A percentile compares a stretch with the other conserved stretches of the same genome.
Evolutionary conservation across 164 flowering plant genomes (phyloP).

Genomic region (Annona squamosa): DNA sequence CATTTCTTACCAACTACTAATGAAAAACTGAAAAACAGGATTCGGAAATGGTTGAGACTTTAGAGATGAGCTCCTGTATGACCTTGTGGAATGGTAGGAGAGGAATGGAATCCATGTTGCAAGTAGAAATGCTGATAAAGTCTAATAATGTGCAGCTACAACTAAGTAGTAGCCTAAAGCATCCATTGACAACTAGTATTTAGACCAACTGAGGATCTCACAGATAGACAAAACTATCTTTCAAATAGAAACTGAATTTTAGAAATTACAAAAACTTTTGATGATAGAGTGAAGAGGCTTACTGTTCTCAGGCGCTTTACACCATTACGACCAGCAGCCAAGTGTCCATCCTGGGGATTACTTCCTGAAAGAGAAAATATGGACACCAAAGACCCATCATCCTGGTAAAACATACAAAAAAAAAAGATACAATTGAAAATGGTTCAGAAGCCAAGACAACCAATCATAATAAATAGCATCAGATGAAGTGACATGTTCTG

Average conservation of each 20-base stretch:
- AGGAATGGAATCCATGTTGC: not conserved
- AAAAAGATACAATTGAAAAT: not conserved
- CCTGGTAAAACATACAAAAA: conserved; percentile 38
- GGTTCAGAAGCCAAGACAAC: not conserved
- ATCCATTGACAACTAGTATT: no score
- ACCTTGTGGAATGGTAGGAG: not conserved
- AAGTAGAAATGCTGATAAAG: not conserved
- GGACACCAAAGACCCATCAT: conserved; percentile 88
- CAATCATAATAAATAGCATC: not conserved
- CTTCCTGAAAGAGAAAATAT: conserved; percentile 85
- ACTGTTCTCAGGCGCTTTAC: conserved; percentile 99
- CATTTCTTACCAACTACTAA: no score
- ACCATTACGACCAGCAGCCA: conserved; percentile 97
- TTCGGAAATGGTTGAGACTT: not conserved
- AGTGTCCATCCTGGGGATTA: conserved; percentile 86
- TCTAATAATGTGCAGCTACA: no score
- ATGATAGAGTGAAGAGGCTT: conserved; percentile 17
- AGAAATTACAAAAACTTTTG: not conserved
- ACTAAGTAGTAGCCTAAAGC: no score
- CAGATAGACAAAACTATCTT: no score
- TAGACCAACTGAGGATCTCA: no score
- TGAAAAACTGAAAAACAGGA: not conserved
- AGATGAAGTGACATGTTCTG: not conserved
- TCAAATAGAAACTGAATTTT: not conserved
- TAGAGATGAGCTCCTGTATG: not conserved